phyloP scores from a whole-genome alignment of 1,284 basidiomycete species.

The Cryptococcus amylolentus region DNA sequence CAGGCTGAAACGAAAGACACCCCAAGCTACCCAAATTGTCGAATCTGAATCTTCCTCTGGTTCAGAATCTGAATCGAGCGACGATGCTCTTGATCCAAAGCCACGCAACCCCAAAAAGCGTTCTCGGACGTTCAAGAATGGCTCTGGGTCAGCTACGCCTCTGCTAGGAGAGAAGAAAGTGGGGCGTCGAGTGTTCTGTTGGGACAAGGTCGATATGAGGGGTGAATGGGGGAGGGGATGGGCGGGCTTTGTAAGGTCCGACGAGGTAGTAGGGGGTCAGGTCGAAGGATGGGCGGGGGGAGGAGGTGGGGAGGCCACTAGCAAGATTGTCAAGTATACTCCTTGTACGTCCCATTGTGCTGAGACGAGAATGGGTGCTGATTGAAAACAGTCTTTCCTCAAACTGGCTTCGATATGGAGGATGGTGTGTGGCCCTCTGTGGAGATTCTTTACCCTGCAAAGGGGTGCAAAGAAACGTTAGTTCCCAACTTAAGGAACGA shows the following conservation, averaged over 20 bases:
- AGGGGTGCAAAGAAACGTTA: conserved; percentile 43
- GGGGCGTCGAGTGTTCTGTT: conserved; percentile 28
- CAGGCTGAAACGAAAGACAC: conserved; percentile 10
- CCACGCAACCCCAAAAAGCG: conserved; percentile 13
- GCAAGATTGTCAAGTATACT: conserved; percentile 28
- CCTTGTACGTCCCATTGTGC: conserved; percentile 26
- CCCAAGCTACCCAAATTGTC: conserved; percentile 4
- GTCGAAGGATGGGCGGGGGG: conserved; percentile 32
- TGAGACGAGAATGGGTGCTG: background rate
- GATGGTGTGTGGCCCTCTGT: conserved; percentile 40
- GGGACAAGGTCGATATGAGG: conserved; percentile 30
- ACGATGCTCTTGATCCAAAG: conserved; percentile 19
- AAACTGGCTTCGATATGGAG: conserved; percentile 41
- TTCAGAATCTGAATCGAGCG: conserved; percentile 8
- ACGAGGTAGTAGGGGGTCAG: conserved; percentile 31
- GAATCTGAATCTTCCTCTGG: conserved; percentile 17
- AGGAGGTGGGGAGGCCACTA: conserved; percentile 11
- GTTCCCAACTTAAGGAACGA: background rate
- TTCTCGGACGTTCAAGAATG: background rate
- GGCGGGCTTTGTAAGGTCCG: conserved; percentile 36
- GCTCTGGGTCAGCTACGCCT: conserved; percentile 7
- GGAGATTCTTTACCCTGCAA: conserved; percentile 49
- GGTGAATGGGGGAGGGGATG: conserved; percentile 41
- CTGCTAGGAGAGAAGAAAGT: conserved; percentile 14
- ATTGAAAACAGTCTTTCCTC: conserved; percentile 27